Evolutionary conservation across 306 rosid species (phyloP).

Genomic region (Cucurbita moschata): DNA sequence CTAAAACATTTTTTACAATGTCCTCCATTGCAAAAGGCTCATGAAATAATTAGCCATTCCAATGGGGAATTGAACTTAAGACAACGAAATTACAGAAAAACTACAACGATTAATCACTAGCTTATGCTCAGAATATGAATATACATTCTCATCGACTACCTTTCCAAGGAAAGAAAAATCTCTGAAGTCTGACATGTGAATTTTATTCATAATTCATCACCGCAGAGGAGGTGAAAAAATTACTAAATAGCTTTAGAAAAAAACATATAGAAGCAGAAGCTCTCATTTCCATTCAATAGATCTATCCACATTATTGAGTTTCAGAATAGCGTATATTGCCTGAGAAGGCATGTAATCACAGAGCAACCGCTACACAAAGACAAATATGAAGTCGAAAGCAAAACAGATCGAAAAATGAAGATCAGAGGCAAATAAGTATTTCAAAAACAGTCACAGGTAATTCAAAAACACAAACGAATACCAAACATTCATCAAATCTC

Average conservation of each 20-base stretch:
- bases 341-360: slow-evolving; percentile 40
- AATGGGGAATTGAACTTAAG: too few species aligned
- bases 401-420: neutral
- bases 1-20: too few species aligned
- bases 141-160: slow-evolving; percentile 49
- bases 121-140: slow-evolving; percentile 42
- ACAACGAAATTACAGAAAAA: too few species aligned
- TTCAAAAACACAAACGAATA: slow-evolving; percentile 79
- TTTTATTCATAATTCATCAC: slow-evolving; percentile 39
- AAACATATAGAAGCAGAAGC: neutral
- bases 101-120: neutral
- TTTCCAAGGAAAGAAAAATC: slow-evolving; percentile 17
- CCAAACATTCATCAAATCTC: slow-evolving; percentile 43
- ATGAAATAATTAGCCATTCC: too few species aligned
- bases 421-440: slow-evolving; percentile 38
- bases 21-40: too few species aligned
- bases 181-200: slow-evolving; percentile 94
- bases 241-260: neutral
- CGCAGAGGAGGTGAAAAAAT: slow-evolving; percentile 7
- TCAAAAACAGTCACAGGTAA: slow-evolving; percentile 35
- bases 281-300: slow-evolving; percentile 20
- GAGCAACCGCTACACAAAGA: slow-evolving; percentile 23
- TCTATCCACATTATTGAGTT: slow-evolving; percentile 14
- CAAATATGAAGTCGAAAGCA: neutral
- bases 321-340: slow-evolving; percentile 91